Evolutionary conservation across 192 early-diverging fungal genomes (phyloP), one percentile per base, ranked within the genome.

Genomic region (Chytriomyces hyalinus): DNA sequence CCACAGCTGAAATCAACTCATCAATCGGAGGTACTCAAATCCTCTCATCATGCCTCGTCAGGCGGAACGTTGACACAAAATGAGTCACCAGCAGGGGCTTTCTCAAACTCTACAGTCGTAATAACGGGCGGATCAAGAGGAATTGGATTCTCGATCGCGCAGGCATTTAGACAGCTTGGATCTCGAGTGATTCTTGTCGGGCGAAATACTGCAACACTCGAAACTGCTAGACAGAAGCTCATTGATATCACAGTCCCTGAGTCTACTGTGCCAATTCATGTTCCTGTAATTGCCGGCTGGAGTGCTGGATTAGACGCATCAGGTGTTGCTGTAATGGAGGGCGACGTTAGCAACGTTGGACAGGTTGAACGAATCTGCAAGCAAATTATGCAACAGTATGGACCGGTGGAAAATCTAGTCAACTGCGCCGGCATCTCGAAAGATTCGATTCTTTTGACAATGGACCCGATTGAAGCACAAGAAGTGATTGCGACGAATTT

Each of bases 61-160:
- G 36, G 36, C 4, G 36, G 3, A 36, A 36, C 4, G 36, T 63
- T 63, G 15, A 20, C 22, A 10, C 62, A 11, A 10, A 11, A 10
- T 26, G 11, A 11, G 61, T 48, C 53, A 22, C 11, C 43, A 11
- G 71, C 36, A 36, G 15, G 28, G 43, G 20, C 74, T 17, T 60
- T 80, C 44, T 11, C 47, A 44, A 59, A 53, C 68, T 36, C 76
- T 3, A 80, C 77, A 10, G 77, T 51, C 22, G 72, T 88, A 13
- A 80, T 95, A 24, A 91, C 92, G 20, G 94, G 94, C 0, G 94
- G 92, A 0, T 91, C 90, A 26, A 90, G 94, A 60, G 94, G 94
- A 10, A 94, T 95, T 70, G 94, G 94, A 7, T 74, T 90, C 5
- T 87, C 91, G 13, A 89, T 88, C 72, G 89, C 90, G 6, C 66